A percentile compares a stretch with the other conserved stretches of the same genome.
Conservation (phyloP, 306 rosid species). For the Parietaria judaica region DNA sequence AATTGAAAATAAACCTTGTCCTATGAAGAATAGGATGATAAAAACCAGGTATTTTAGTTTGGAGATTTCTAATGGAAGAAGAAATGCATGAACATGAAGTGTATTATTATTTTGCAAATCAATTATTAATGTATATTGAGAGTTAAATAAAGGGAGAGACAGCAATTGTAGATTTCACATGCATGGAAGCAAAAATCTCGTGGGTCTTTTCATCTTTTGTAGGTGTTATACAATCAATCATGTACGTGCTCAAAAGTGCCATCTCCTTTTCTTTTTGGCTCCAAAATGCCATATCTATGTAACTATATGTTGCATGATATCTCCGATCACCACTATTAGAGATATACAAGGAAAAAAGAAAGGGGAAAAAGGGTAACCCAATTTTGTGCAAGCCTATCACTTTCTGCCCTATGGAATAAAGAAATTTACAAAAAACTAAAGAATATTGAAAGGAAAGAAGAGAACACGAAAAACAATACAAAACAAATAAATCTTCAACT, state of each 20-base stretch:
- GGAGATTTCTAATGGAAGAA: not conserved
- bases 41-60: no score
- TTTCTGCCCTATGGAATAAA: constrained; percentile 4
- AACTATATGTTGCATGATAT: not conserved
- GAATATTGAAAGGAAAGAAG: constrained; percentile 2
- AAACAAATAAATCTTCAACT: constrained; percentile 28
- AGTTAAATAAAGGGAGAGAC: not conserved
- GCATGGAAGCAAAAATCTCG: constrained; percentile 24
- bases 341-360: not conserved
- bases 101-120: not conserved
- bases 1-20: no score
- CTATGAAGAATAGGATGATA: no score
- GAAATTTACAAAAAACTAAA: constrained; percentile 7
- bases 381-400: constrained; percentile 1
- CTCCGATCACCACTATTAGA: constrained; percentile 24
- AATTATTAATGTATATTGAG: not conserved
- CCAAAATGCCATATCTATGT: no score
- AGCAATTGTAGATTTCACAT: constrained; percentile 22
- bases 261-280: not conserved
- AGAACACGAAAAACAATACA: constrained; percentile 5
- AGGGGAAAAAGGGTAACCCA: not conserved
- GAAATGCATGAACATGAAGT: not conserved
- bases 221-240: constrained; percentile 28
- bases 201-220: constrained; percentile 26
- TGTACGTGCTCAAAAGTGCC: constrained; percentile 19